Evolutionary conservation across 805 yeast genomes (phyloP).

Genomic region (Kluyveromyces siamensis): DNA sequence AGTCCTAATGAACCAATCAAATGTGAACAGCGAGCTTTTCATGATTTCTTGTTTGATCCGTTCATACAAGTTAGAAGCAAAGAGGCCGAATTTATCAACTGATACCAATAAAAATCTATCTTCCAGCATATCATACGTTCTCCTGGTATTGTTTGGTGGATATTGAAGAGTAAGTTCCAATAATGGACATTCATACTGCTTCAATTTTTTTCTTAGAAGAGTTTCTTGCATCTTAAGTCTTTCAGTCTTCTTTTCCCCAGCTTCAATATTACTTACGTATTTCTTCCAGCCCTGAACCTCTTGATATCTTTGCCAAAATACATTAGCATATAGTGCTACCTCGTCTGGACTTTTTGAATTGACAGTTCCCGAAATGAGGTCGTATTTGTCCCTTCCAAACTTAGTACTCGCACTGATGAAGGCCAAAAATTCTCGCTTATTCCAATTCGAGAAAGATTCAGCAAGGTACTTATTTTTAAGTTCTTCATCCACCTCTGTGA

Average conservation of each 20-base stretch:
- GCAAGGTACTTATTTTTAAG: conserved; percentile 44
- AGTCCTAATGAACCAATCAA: conserved; percentile 66
- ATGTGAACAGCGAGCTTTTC: conserved; percentile 50
- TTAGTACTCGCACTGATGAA: conserved; percentile 63
- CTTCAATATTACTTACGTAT: conserved; percentile 60
- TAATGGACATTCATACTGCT: conserved; percentile 47
- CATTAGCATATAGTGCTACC: conserved; percentile 46
- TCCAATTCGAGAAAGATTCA: conserved; percentile 59
- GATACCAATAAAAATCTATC: conserved; percentile 57
- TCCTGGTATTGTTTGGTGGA: conserved; percentile 76
- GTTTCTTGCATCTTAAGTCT: conserved; percentile 47
- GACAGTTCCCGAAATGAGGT: conserved; percentile 43
- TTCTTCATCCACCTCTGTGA: conserved; percentile 53
- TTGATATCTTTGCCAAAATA: conserved; percentile 53
- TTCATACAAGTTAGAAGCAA: conserved; percentile 51
- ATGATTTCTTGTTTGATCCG: conserved; percentile 56
- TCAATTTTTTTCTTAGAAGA: conserved; percentile 44
- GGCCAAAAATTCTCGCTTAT: conserved; percentile 64
- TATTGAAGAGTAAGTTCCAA: conserved; percentile 57
- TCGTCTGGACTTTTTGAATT: conserved; percentile 52
- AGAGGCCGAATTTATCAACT: conserved; percentile 57
- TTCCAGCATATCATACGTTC: conserved; percentile 60
- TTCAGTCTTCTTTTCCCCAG: conserved; percentile 60
- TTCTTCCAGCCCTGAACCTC: conserved; percentile 65
- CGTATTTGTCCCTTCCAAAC: conserved; percentile 47